Conservation (phyloP, 805 yeast species). For the Jamesozyma spencerorum region DNA sequence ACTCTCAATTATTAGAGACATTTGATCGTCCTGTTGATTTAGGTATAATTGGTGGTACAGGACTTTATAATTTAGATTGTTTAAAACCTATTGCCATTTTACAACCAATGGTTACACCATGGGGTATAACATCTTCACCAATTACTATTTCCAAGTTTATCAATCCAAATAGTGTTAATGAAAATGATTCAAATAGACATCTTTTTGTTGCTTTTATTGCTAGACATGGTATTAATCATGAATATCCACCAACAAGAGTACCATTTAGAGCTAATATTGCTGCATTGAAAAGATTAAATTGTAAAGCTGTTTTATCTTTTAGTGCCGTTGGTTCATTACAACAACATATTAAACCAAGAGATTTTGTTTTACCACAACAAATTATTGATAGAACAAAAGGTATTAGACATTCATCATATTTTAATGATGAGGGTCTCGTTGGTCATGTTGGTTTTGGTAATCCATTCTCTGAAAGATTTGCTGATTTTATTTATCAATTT, state of each 20-base stretch:
- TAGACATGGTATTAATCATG: constrained; percentile 89
- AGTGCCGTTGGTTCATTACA: constrained; percentile 94
- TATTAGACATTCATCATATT: constrained; percentile 78
- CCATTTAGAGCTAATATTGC: constrained; percentile 94
- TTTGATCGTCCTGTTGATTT: constrained; percentile 43
- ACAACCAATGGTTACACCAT: constrained; percentile 73
- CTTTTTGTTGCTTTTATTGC: constrained; percentile 89
- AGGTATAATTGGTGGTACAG: constrained; percentile 96
- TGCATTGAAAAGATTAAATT: constrained; percentile 82
- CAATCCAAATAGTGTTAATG: constrained; percentile 4
- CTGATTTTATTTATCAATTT: constrained; percentile 51
- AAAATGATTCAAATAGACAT: constrained; percentile 34
- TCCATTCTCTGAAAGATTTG: constrained; percentile 77
- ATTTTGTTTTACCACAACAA: constrained; percentile 94
- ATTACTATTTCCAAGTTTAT: constrained; percentile 79
- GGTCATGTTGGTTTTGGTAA: constrained; percentile 98
- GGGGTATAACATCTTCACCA: constrained; percentile 95
- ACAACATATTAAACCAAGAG: constrained; percentile 83
- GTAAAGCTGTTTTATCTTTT: constrained; percentile 81
- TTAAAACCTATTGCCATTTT: constrained; percentile 79
- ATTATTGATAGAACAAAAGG: constrained; percentile 96
- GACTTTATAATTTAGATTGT: constrained; percentile 80
- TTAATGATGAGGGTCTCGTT: constrained; percentile 79
- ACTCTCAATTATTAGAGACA: constrained; percentile 16
- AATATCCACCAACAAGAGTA: constrained; percentile 81